Evolutionary conservation across 495 filamentous ascomycete species (phyloP).

Genomic region (Hypoxylon trugodes): DNA sequence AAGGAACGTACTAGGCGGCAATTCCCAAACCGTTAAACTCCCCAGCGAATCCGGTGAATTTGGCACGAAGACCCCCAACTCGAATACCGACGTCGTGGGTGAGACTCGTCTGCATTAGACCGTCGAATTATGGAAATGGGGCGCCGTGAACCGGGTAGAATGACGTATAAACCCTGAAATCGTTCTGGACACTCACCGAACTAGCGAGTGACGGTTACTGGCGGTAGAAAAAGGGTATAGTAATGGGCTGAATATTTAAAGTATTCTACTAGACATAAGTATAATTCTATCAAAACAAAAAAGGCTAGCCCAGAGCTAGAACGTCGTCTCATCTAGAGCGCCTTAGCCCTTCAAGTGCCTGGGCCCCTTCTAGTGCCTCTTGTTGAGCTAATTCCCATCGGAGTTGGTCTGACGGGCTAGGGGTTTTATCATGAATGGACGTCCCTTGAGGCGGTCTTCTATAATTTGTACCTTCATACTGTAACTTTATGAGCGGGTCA

Average conservation of each 20-base stretch:
- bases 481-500: constrained; percentile 38
- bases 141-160: too few relatives aligned
- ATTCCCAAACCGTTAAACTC: too few relatives aligned
- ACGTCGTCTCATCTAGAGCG: constrained; percentile 15
- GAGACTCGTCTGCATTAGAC: too few relatives aligned
- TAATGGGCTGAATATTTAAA: neutral
- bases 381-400: constrained; percentile 41
- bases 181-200: too few relatives aligned
- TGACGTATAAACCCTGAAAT: too few relatives aligned
- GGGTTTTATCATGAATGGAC: constrained; percentile 35
- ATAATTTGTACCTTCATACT: constrained; percentile 34
- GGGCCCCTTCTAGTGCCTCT: constrained; percentile 30
- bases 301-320: neutral
- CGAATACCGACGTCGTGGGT: too few relatives aligned
- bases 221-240: too few relatives aligned
- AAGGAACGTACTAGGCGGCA: too few relatives aligned
- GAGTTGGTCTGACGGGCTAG: constrained; percentile 44
- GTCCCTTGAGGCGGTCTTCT: constrained; percentile 14
- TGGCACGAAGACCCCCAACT: too few relatives aligned
- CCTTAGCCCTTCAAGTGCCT: constrained; percentile 20
- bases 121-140: too few relatives aligned
- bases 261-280: neutral
- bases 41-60: too few relatives aligned
- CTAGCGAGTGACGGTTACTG: too few relatives aligned
- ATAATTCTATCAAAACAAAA: neutral